A percentile compares a stretch with the other conserved stretches of the same genome.
Conservation (phyloP, 164 flowering plant genomes). For the Magnolia officinalis region DNA sequence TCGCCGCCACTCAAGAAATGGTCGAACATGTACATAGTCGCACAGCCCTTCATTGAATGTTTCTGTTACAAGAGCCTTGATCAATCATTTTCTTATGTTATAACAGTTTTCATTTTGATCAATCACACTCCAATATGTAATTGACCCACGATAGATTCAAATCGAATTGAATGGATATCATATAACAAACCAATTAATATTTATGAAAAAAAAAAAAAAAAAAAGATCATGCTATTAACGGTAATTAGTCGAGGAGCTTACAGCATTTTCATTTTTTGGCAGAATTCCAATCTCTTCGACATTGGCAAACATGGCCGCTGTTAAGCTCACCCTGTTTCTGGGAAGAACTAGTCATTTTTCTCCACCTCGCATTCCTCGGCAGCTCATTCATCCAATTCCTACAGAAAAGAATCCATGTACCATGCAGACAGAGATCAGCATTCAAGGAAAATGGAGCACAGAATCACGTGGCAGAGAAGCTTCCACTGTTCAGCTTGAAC, state of each 20-base stretch:
- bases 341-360: conserved; percentile 45
- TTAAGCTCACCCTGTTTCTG: conserved; percentile 47
- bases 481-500: conserved; percentile 3
- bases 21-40: too few species aligned
- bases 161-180: too few species aligned
- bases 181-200: too few species aligned
- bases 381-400: conserved; percentile 32
- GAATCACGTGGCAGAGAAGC: conserved; percentile 13
- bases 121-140: too few species aligned
- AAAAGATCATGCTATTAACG: too few species aligned
- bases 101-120: too few species aligned
- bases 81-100: too few species aligned
- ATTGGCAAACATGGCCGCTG: conserved; percentile 22
- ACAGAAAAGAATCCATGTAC: conserved; percentile 7
- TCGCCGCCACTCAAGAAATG: too few species aligned
- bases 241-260: background rate
- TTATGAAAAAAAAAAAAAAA: too few species aligned
- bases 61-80: too few species aligned
- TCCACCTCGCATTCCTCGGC: conserved; percentile 53
- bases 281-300: conserved; percentile 26
- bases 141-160: too few species aligned
- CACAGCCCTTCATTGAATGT: too few species aligned
- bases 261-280: conserved; percentile 9
- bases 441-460: conserved; percentile 20
- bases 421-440: conserved; percentile 26